phyloP scores from a whole-genome alignment of 2,329 filamentous ascomycete genomes.

The Rosellinia necatrix region DNA sequence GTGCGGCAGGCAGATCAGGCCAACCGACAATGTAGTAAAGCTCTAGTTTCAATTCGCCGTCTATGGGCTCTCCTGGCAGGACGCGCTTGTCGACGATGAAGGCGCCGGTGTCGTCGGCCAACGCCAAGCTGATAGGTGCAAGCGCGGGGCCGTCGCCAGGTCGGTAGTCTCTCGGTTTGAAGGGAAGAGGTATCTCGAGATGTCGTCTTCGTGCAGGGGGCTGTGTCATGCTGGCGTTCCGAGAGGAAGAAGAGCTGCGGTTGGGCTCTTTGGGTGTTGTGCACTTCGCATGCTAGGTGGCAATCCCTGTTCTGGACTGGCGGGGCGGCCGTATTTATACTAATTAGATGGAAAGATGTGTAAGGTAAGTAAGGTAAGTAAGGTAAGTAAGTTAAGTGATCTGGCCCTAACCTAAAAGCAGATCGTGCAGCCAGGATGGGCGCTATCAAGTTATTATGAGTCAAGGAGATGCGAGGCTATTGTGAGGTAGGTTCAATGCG shows the following conservation, averaged over 20 bases:
- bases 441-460: too few species aligned
- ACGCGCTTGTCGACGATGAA: slow-evolving; percentile 61
- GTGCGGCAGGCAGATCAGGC: slow-evolving; percentile 55
- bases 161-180: slow-evolving; percentile 45
- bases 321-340: too few species aligned
- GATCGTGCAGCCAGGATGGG: too few species aligned
- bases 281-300: slow-evolving; percentile 10
- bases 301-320: too few species aligned
- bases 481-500: too few species aligned
- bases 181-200: slow-evolving; percentile 42
- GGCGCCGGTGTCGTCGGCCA: slow-evolving; percentile 56
- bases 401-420: too few species aligned
- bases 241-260: neutral
- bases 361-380: too few species aligned
- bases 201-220: slow-evolving; percentile 6
- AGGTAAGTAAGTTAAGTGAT: too few species aligned
- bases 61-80: slow-evolving; percentile 43
- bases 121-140: slow-evolving; percentile 53
- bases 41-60: slow-evolving; percentile 43
- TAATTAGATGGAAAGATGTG: too few species aligned
- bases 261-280: neutral
- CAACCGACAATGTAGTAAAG: slow-evolving; percentile 61
- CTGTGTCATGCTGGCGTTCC: slow-evolving; percentile 26
- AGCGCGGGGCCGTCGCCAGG: slow-evolving; percentile 54
- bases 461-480: too few species aligned